Conservation (phyloP, 225 moss, liverwort and hornwort species). For the Pseudoscleropodium purum region DNA sequence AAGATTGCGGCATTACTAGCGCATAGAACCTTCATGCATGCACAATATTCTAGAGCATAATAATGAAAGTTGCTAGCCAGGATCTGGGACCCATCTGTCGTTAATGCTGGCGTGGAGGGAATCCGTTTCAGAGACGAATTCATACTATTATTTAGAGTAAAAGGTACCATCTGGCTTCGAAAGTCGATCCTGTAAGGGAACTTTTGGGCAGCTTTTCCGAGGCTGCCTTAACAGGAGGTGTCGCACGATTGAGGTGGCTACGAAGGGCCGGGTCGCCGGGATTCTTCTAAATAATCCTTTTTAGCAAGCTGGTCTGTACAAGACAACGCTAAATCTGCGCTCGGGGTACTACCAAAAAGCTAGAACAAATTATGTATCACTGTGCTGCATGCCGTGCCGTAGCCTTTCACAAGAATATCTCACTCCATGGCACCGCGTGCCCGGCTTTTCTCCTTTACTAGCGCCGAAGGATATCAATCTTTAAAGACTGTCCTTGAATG, state of each 20-base stretch:
- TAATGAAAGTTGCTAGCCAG: neutral
- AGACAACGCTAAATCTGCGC: neutral
- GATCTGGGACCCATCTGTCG: neutral
- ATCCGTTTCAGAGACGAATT: neutral
- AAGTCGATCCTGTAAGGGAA: neutral
- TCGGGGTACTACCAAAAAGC: neutral
- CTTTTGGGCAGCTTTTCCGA: slow-evolving; percentile 3
- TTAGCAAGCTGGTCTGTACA: neutral
- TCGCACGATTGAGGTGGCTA: neutral
- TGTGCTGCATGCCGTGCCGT: neutral
- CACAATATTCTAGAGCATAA: neutral
- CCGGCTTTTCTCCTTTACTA: neutral
- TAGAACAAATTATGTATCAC: neutral
- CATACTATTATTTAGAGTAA: neutral
- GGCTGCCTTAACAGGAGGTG: neutral
- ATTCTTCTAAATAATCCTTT: neutral
- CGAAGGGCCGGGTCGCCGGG: neutral
- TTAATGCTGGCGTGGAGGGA: neutral
- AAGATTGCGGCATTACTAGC: neutral
- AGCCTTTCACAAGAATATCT: neutral
- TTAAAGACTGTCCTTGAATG: neutral
- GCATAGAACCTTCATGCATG: neutral
- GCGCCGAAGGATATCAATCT: neutral
- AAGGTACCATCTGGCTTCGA: neutral
- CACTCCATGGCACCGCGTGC: neutral